Evolutionary conservation across 768 basidiomycete species (phyloP), one percentile per base, ranked within the genome.

Genomic region (Termitomyces sp.): DNA sequence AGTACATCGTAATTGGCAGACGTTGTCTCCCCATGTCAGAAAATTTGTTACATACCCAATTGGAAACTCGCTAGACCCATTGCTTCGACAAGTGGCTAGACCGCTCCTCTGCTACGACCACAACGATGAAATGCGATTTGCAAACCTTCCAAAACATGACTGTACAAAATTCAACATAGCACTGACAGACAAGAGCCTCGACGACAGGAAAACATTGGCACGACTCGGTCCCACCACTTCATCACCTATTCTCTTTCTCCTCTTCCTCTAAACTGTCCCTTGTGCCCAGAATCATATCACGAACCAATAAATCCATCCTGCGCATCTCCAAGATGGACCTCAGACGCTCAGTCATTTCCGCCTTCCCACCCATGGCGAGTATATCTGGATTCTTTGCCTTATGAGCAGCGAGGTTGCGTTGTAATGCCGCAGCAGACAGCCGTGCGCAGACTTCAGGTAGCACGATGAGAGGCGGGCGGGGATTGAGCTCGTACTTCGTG

Each of bases 361-460:
- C 21, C 34, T 49, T 49, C 4, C 48, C 48, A 34, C 48, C 48
- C 21, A 34, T 35, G 9, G 16, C 16, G 21, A 49, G 32, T 17
- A 49, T 49, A 17, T 16, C 34, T 21, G 73, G 61, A 60, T 88
- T 83, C 56, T 66, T 11, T 1, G 60, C 70, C 1, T 82, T 77
- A 62, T 88, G 85, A 1, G 78, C 85, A 19, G 72, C 71, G 5
- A 89, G 75, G 61, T 89, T 88, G 11, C 80, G 73, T 60, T 76
- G 77, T 31, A 88, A 71, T 0, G 82, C 83, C 1, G 71, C 69
- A 5, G 63, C 58, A 16, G 83, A 79, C 12, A 87, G 73, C 11
- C 68, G 65, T 14, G 66, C 50, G 59, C 80, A 81, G 17, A 69
- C 58, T 8, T 62, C 56, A 4, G 82, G 76, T 46, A 77, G 70